Base-by-base conservation (phyloP, 352 stramenopile genomes). In the Thalassiosira mediterranea region DNA sequence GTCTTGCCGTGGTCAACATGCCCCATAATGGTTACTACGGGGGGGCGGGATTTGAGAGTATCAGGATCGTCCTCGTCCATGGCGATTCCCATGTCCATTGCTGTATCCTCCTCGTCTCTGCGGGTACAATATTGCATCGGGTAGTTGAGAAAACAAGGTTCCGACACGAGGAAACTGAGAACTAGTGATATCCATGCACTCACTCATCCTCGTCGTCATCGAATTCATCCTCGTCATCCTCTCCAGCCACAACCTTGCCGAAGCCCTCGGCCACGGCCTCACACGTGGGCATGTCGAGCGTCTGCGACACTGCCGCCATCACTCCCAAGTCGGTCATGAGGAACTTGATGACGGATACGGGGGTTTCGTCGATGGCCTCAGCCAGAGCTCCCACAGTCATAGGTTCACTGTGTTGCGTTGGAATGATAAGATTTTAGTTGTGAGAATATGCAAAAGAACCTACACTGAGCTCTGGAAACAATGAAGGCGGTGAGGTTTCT, bases 1-100 rank as follows among this genome's bases (percentile, higher is more conserved):
- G 97, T 99, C 83, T 99, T 99, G 72, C 97, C 97, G 86, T 99
- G 97, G 89, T 99, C 97, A 21, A 99, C 97, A 81, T 99, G 97
- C 34, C 97, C 97, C 97, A 99, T 99, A 37, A 99, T 97, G 5
- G 96, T 98, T 31, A 99, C 96, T 48, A 99, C 96, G 3, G 97
- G 97, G 17, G 96, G 86, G 25, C 97, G 88, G 34, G 88, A 72
- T 46, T 90, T 44, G 47, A 96, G 75, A 46, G 76, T 69, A 17
- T 87, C 76, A 13, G 56, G 59, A 37, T 93, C 88, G 63, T 95
- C 90, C 47, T 94, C 85, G 42, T 93, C 65, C 25, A 90, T 48
- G 2, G 83, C 85, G 47, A 87, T 83, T n/a, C 90, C 88, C 42
- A 73, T 59, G n/a, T 74, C 71, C 11, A 91, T 66, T 11, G 81